Evolutionary conservation across 768 basidiomycete species (phyloP).

Genomic region (Strobilomyces confusus): DNA sequence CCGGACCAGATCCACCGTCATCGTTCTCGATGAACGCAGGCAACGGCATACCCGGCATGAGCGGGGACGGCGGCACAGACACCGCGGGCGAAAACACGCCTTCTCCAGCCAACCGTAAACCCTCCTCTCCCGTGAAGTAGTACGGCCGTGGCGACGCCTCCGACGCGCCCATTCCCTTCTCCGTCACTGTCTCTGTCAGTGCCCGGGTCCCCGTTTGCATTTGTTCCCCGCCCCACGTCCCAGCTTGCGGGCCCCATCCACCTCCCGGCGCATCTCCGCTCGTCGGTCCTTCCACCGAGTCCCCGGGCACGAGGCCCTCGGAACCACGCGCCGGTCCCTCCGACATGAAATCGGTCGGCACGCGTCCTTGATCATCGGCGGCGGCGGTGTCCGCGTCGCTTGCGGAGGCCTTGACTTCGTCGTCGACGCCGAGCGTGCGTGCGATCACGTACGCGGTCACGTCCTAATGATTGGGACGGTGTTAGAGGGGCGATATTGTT

Average conservation of each 20-base stretch:
- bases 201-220: not conserved
- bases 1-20: slow-evolving; percentile 4
- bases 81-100: slow-evolving; percentile 70
- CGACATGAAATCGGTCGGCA: not conserved
- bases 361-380: not conserved
- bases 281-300: not conserved
- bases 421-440: slow-evolving; percentile 74
- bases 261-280: not conserved
- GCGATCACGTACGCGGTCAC: slow-evolving; percentile 79
- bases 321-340: slow-evolving; percentile 1
- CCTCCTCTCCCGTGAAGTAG: slow-evolving; percentile 50
- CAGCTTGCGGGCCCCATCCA: too few species aligned
- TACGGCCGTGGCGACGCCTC: slow-evolving; percentile 32
- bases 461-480: slow-evolving; percentile 43
- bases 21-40: slow-evolving; percentile 9
- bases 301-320: slow-evolving; percentile 17
- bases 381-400: slow-evolving; percentile 38
- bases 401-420: slow-evolving; percentile 70
- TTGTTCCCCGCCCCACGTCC: not conserved
- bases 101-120: slow-evolving; percentile 59
- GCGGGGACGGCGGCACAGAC: slow-evolving; percentile 65
- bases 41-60: slow-evolving; percentile 38
- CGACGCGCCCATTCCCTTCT: not conserved
- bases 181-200: not conserved
- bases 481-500: not conserved